phyloP scores from a whole-genome alignment of 1,139 yeast genomes.

The Torulaspora globosa region DNA sequence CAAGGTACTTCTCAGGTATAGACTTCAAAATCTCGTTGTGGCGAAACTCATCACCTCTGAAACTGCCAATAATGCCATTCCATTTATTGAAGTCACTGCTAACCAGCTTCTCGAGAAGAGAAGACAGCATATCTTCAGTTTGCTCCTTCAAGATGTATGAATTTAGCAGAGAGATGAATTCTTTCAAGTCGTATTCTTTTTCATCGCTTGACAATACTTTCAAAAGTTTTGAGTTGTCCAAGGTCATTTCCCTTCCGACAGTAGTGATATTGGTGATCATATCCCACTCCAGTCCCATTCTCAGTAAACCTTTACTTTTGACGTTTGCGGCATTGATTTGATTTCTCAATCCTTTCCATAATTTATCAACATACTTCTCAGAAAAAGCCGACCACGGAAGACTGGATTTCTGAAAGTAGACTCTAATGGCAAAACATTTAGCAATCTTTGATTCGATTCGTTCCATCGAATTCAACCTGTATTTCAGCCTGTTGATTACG shows the following conservation, averaged over 20 bases:
- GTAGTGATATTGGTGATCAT: constrained; percentile 30
- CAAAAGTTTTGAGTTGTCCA: constrained; percentile 28
- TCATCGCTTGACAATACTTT: constrained; percentile 20
- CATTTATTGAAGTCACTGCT: constrained; percentile 19
- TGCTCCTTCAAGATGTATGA: constrained; percentile 27
- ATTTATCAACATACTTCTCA: constrained; percentile 24
- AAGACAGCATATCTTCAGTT: constrained; percentile 18
- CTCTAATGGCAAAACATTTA: constrained; percentile 31
- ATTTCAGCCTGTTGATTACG: constrained; percentile 19
- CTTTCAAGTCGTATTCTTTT: constrained; percentile 26
- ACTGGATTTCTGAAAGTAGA: constrained; percentile 21
- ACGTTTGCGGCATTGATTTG: constrained; percentile 20
- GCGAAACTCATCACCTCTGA: constrained; percentile 18
- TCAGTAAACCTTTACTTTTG: constrained; percentile 18
- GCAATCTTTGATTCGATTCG: constrained; percentile 30
- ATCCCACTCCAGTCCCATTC: constrained; percentile 24
- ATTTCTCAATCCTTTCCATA: constrained; percentile 31
- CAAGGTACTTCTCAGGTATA: constrained; percentile 21
- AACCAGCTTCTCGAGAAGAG: constrained; percentile 23
- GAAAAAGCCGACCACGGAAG: constrained; percentile 18
- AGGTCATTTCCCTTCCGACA: constrained; percentile 24
- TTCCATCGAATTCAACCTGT: constrained; percentile 28
- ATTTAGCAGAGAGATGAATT: constrained; percentile 28
- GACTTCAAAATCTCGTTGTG: constrained; percentile 17
- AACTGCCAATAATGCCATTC: constrained; percentile 15